Conservation (phyloP, 148 eudicot species). For the Pouteria glomerata region DNA sequence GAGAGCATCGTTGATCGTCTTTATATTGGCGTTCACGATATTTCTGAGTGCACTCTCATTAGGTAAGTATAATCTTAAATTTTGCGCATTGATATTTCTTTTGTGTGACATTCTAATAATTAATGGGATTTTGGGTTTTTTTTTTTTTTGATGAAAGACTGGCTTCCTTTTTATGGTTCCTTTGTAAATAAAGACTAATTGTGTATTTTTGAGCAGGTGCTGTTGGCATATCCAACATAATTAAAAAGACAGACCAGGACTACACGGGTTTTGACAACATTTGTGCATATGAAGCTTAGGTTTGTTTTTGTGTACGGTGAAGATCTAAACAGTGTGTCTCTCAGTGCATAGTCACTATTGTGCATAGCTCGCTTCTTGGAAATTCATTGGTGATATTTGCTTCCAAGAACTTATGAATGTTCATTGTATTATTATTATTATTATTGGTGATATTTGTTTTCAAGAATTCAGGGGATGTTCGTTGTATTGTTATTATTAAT, state of each 20-base stretch:
- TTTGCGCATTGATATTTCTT: background rate
- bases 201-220: constrained; percentile 34
- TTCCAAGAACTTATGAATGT: too few species aligned
- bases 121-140: background rate
- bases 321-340: background rate
- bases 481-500: too few species aligned
- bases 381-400: too few species aligned
- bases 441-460: too few species aligned
- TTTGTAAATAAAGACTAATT: background rate
- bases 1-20: constrained; percentile 66
- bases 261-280: constrained; percentile 55
- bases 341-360: background rate
- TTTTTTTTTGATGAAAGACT: background rate
- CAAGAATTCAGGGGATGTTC: too few species aligned
- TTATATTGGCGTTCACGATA: constrained; percentile 57
- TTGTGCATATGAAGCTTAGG: constrained; percentile 32
- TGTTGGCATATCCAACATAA: constrained; percentile 43
- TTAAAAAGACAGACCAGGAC: constrained; percentile 33
- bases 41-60: constrained; percentile 58
- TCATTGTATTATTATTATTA: too few species aligned
- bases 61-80: constrained; percentile 23
- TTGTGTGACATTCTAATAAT: background rate
- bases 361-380: background rate
- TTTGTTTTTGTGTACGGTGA: background rate
- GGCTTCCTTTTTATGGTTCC: background rate